Conservation (phyloP, 805 yeast genomes). For the Millerago galiae region DNA sequence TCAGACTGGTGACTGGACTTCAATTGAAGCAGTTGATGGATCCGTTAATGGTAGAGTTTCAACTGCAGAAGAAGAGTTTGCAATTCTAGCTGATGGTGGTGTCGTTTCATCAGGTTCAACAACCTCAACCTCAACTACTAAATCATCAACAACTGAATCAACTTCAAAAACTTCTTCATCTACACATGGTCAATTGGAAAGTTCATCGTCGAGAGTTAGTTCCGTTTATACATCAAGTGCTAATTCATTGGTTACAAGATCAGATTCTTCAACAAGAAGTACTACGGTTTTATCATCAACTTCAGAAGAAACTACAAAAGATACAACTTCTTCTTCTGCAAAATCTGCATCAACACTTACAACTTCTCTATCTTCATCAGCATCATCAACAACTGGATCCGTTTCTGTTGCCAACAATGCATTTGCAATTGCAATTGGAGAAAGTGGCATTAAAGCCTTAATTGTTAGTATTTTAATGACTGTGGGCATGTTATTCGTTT, state of each 20-base stretch:
- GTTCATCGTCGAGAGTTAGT: constrained; percentile 6
- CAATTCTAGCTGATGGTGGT: constrained; percentile 29
- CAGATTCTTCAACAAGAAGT: constrained; percentile 9
- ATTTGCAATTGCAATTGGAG: constrained; percentile 3
- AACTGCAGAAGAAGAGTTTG: constrained; percentile 39
- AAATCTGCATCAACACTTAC: constrained; percentile 13
- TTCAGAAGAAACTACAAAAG: background rate
- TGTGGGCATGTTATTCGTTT: constrained; percentile 4
- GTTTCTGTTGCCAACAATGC: constrained; percentile 9
- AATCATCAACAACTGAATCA: background rate
- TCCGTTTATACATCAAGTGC: constrained; percentile 8
- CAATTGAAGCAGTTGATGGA: constrained; percentile 54
- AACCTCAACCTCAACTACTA: background rate
- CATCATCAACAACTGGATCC: constrained; percentile 3
- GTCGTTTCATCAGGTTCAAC: constrained; percentile 14
- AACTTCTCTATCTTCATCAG: constrained; percentile 10
- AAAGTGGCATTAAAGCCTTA: constrained; percentile 8
- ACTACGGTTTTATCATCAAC: constrained; percentile 10
- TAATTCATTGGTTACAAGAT: constrained; percentile 2
- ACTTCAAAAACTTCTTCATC: constrained; percentile 7
- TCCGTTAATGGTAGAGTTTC: constrained; percentile 51
- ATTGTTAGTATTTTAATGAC: constrained; percentile 7
- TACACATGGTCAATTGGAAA: constrained; percentile 3
- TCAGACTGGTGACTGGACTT: constrained; percentile 50
- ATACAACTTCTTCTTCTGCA: constrained; percentile 8